Conservation (phyloP, 176 grass and related monocot species). For the Oryza officinalis region DNA sequence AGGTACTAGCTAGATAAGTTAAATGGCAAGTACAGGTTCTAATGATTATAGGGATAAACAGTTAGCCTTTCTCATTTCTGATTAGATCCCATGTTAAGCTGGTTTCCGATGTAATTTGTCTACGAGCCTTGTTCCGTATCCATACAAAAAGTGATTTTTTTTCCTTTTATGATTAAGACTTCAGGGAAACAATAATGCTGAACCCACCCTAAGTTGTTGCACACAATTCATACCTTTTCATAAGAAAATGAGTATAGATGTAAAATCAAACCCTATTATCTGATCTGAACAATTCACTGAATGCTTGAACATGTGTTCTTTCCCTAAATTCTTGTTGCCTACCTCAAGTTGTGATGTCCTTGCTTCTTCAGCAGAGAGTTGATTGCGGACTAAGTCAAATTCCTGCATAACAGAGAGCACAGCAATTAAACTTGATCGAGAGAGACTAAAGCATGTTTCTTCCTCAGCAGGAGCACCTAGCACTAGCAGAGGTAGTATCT, state of each 20-base stretch:
- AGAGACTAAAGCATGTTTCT: conserved; percentile 16
- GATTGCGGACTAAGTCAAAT: conserved; percentile 56
- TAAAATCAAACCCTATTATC: neutral
- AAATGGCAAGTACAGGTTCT: neutral
- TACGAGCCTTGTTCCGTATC: neutral
- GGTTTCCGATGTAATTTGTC: neutral
- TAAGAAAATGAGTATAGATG: neutral
- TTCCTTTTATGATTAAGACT: neutral
- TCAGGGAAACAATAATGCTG: neutral
- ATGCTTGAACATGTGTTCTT: conserved; percentile 24
- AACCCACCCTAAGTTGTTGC: neutral
- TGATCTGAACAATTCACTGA: neutral
- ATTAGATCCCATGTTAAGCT: neutral
- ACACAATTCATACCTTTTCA: conserved; percentile 8
- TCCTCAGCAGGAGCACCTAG: neutral
- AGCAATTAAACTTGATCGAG: conserved; percentile 3
- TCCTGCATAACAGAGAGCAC: conserved; percentile 60
- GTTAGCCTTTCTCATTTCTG: neutral
- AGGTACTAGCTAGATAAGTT: neutral
- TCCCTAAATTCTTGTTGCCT: conserved; percentile 5
- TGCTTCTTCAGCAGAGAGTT: conserved; percentile 64
- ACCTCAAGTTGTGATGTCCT: conserved; percentile 93
- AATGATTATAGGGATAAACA: neutral
- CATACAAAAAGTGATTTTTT: neutral
- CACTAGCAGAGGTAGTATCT: neutral